A percentile compares a stretch with the other conserved stretches of the same genome.
Evolutionary conservation across 73 alveolate genomes (phyloP).

Genomic region (Effrenium voratum): DNA sequence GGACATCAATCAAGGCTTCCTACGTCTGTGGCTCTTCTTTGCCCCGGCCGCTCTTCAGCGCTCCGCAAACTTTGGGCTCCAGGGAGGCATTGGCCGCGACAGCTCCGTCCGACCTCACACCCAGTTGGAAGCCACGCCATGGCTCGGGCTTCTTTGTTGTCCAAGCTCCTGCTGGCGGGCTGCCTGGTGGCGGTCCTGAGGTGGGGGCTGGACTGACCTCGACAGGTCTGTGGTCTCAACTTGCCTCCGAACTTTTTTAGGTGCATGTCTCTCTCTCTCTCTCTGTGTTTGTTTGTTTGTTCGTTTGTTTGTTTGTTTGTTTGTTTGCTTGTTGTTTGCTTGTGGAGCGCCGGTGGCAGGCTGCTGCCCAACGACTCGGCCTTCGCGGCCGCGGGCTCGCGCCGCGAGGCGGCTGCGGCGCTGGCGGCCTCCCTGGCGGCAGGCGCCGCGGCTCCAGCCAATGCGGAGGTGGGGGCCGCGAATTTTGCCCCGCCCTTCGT

Average conservation of each 20-base stretch:
- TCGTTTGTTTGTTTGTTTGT: neutral
- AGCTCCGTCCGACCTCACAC: neutral
- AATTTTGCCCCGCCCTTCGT: neutral
- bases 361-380: constrained; percentile 27
- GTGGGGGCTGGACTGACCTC: neutral
- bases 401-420: constrained; percentile 81
- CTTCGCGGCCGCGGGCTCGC: constrained; percentile 58
- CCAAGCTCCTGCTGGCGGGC: constrained; percentile 47
- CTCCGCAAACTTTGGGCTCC: no score
- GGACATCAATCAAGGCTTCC: no score
- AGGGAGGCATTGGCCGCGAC: no score
- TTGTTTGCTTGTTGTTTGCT: neutral
- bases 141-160: constrained; percentile 40
- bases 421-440: constrained; percentile 80
- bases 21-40: no score
- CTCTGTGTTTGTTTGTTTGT: no score
- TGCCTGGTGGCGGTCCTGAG: constrained; percentile 54
- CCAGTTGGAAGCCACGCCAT: neutral
- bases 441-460: constrained; percentile 66
- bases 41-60: no score
- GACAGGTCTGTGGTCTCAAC: no score
- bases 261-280: no score
- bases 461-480: neutral
- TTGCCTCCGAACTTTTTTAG: no score
- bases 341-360: no score